Evolutionary conservation across 495 filamentous ascomycete genomes (phyloP), one percentile per base, ranked within the genome.

Genomic region (Trichoderma virens): DNA sequence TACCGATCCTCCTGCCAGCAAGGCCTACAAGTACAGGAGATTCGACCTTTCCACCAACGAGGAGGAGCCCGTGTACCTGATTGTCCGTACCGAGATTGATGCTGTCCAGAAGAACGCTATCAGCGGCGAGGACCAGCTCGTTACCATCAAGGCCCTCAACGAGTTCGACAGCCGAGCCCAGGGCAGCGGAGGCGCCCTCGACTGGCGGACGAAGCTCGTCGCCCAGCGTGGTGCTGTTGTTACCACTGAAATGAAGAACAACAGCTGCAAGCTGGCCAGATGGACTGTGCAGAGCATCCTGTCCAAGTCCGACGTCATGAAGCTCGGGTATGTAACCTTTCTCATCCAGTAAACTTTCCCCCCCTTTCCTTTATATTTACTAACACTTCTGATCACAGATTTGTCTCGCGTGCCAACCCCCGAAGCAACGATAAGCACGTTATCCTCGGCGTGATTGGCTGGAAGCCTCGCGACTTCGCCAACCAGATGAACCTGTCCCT

Each of bases 201-300:
- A 98, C 82, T 98, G 94, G 94, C 85, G 93, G 71, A 85, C 85
- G 65, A 98, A 98, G 84, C 85, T 98, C 60, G 88, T 86, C 63
- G 90, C 88, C 66, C 92, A 97, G 80, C 86, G 94, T 65, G 94
- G 94, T 82, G 94, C 94, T 31, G 93, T 98, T 34, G 89, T 98
- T 18, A 94, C 94, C 23, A 98, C 94, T n/a, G 94, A 94, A 77
- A 98, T 98, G 94, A 98, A 98, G 88, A 98, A 98, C 84, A 98
- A 98, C 83, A 90, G 86, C 71, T 93, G 89, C 85, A 98, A 98
- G 82, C 86, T 98, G 63, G 95, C 94, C 38, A 81, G 94, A 70
- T 98, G 94, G 94, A 96, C 94, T 23, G 90, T 91, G 61, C 94
- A 98, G 81, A 88, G 87, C 68, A 96, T 98, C 71, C 84, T 98